Base-by-base conservation (phyloP, 805 yeast species). In the Kuraishia ogatae region DNA sequence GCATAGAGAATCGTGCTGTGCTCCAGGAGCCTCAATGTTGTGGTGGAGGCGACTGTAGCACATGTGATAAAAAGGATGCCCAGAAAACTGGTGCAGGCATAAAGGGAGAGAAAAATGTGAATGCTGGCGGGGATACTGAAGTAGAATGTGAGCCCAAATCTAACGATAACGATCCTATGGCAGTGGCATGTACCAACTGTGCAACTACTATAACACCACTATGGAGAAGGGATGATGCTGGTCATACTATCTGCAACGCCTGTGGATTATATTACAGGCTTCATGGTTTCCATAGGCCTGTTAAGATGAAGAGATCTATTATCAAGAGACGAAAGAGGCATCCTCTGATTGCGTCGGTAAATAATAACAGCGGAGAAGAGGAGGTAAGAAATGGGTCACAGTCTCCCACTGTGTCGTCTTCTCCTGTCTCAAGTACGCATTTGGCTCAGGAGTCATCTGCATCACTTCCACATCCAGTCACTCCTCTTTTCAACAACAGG, bases 241-340 rank as follows among this genome's bases (percentile, higher is more conserved):
- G 96, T 2, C 84, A 88, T 62, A 86, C 91, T 24, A 88, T 89
- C 23, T 89, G 96, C 73, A 89, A 89, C 64, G 96, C 96, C 0
- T 89, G 96, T 71, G 96, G 91, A 2, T 70, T 89, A 29, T 89
- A 89, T 67, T 84, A 82, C 67, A 74, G 83, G 56, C 75, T 89
- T 49, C 96, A 88, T 64, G 92, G 93, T 0, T 74, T 74, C 47
- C 91, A 86, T 62, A 74, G 96, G 52, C 96, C 96, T 1, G 83
- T 83, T 19, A 81, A 81, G 56, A 79, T 88, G 87, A 86, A 87
- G 62, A 79, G 85, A 61, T 75, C 78, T 55, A 82, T 88, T 49
- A 88, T 89, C 59, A 87, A 87, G 66, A 77, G 96, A 61, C 75
- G 96, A 55, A 85, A 82, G 59, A 43, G 53, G 19, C 46, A 43